Evolutionary conservation across 768 basidiomycete species (phyloP).

Genomic region (Boletus rubescentipes): DNA sequence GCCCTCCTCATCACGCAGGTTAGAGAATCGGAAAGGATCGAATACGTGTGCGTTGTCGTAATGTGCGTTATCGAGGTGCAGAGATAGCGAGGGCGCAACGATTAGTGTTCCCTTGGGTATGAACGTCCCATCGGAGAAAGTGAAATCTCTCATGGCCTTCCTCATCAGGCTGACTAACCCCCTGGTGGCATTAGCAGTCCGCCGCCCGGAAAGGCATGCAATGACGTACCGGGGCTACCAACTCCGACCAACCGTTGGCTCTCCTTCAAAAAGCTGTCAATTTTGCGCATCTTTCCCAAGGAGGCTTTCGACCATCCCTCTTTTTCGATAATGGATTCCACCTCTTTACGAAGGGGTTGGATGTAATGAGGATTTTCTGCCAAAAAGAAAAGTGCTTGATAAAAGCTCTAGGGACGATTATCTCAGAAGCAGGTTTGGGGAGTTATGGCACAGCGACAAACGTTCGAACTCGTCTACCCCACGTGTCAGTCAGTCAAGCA

Average conservation of each 20-base stretch:
- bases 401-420: conserved; percentile 24
- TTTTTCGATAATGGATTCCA: conserved; percentile 2
- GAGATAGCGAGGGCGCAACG: no score
- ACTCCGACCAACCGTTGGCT: conserved; percentile 23
- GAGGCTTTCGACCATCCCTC: conserved; percentile 28
- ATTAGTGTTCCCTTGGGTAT: no score
- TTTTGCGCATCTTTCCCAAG: conserved; percentile 30
- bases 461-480: neutral
- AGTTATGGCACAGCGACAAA: neutral
- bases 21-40: conserved; percentile 37
- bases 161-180: no score
- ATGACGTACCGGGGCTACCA: conserved; percentile 16
- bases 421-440: neutral
- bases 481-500: neutral
- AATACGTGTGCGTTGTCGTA: no score
- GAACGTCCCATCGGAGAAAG: no score
- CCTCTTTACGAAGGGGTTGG: neutral
- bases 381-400: conserved; percentile 36
- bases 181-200: no score
- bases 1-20: conserved; percentile 33
- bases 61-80: no score
- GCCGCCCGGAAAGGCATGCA: no score
- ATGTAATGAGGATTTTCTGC: conserved; percentile 36
- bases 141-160: no score
- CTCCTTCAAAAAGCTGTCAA: conserved; percentile 44